Percentiles rank a stretch among this genome's conserved stretches.
phyloP scores from a whole-genome alignment of 306 rosid genomes.

The Rosa lucieae region DNA sequence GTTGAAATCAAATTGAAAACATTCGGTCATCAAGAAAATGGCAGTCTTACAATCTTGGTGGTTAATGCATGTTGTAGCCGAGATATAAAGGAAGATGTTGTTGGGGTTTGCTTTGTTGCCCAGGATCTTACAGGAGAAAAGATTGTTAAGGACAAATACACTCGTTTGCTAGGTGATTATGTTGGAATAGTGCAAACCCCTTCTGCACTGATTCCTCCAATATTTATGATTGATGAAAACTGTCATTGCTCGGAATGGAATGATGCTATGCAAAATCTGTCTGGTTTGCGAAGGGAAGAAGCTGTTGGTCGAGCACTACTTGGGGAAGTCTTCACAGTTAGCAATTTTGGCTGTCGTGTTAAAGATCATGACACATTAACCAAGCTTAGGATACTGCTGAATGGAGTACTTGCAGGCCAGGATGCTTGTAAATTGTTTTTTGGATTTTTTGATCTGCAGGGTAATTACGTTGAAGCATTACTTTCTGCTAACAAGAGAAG shows the following conservation, averaged over 20 bases:
- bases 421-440: conserved; percentile 36
- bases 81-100: conserved; percentile 34
- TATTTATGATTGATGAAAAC: conserved; percentile 42
- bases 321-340: conserved; percentile 44
- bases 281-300: conserved; percentile 45
- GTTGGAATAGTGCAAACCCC: conserved; percentile 43
- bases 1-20: conserved; percentile 44
- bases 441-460: conserved; percentile 35
- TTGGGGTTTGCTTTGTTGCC: conserved; percentile 40
- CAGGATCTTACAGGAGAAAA: conserved; percentile 46
- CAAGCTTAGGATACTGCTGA: conserved; percentile 36
- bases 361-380: conserved; percentile 44
- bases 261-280: conserved; percentile 42
- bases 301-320: conserved; percentile 35
- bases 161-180: conserved; percentile 47
- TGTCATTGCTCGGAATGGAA: conserved; percentile 47
- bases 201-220: conserved; percentile 47
- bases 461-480: conserved; percentile 37
- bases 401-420: conserved; percentile 33
- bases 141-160: conserved; percentile 37
- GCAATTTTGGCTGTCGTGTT: conserved; percentile 36
- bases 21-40: conserved; percentile 28
- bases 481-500: conserved; percentile 38
- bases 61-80: conserved; percentile 48
- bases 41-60: conserved; percentile 35